phyloP scores from a whole-genome alignment of 163 green algal species.

The Chlorella variabilis region DNA sequence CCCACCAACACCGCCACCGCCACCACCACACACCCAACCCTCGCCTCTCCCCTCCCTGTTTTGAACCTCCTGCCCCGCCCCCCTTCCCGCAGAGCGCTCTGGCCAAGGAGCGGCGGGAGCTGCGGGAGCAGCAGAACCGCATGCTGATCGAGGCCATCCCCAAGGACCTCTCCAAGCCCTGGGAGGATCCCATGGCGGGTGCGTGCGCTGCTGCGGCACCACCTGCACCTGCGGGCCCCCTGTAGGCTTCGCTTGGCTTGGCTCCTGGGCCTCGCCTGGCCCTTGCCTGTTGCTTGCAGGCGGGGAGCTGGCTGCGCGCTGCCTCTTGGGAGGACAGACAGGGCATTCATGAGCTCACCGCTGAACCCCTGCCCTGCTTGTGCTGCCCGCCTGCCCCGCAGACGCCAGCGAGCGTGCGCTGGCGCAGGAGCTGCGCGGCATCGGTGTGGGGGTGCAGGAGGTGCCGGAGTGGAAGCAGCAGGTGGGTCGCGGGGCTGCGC shows the following conservation, averaged over 20 bases:
- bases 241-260: no score
- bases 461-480: constrained; percentile 96
- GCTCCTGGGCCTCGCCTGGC: no score
- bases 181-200: constrained; percentile 96
- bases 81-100: constrained; percentile 72
- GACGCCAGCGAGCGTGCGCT: constrained; percentile 68
- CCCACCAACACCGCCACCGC: no score
- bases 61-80: neutral
- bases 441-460: constrained; percentile 83
- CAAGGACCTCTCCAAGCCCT: constrained; percentile 93
- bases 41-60: no score
- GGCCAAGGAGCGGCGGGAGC: constrained; percentile 95
- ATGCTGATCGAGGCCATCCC: constrained; percentile 92
- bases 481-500: constrained; percentile 1
- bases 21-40: no score
- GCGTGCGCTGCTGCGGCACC: neutral
- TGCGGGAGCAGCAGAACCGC: constrained; percentile 95
- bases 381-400: no score
- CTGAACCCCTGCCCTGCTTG: no score
- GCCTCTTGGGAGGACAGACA: no score
- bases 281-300: no score
- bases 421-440: constrained; percentile 87
- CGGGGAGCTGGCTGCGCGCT: no score
- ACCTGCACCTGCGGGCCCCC: no score
- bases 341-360: no score